Conservation (phyloP, 208 protist species). For the Leishmania tarentolae region DNA sequence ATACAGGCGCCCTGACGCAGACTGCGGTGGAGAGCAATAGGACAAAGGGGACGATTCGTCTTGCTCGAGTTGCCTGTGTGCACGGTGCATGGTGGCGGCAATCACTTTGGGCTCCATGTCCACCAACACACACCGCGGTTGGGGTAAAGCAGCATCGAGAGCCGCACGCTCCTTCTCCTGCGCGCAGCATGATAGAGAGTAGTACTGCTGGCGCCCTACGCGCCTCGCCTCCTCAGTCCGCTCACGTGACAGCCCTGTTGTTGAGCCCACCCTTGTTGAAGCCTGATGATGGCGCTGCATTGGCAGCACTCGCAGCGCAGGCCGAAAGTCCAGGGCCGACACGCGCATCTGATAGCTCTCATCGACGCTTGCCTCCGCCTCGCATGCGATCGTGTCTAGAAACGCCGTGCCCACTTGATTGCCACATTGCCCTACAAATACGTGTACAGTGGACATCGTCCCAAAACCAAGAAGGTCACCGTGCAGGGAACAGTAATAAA, state of each 20-base stretch:
- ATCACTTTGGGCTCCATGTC: conserved; percentile 93
- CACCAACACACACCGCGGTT: conserved; percentile 83
- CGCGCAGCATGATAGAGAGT: conserved; percentile 27
- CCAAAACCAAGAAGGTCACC: not conserved
- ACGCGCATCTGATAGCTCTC: conserved; percentile 62
- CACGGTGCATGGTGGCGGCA: conserved; percentile 28
- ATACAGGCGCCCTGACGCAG: conserved; percentile 32
- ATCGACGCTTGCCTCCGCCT: conserved; percentile 49
- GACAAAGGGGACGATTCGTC: not conserved
- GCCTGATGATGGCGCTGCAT: conserved; percentile 3
- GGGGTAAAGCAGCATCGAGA: conserved; percentile 23
- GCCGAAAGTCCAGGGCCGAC: conserved; percentile 64
- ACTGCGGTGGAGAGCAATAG: not conserved
- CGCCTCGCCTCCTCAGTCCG: not conserved
- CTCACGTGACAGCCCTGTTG: not conserved
- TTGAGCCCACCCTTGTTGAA: not conserved
- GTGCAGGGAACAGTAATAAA: not conserved
- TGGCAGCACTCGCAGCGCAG: conserved; percentile 12
- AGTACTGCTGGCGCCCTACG: conserved; percentile 18
- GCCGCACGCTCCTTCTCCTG: not conserved
- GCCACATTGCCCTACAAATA: conserved; percentile 91
- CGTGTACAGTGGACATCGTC: conserved; percentile 65
- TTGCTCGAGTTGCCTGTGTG: conserved; percentile 4
- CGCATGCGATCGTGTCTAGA: conserved; percentile 58
- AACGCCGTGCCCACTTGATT: conserved; percentile 90